phyloP scores from a whole-genome alignment of 805 yeast genomes.

The Candida koratica region DNA sequence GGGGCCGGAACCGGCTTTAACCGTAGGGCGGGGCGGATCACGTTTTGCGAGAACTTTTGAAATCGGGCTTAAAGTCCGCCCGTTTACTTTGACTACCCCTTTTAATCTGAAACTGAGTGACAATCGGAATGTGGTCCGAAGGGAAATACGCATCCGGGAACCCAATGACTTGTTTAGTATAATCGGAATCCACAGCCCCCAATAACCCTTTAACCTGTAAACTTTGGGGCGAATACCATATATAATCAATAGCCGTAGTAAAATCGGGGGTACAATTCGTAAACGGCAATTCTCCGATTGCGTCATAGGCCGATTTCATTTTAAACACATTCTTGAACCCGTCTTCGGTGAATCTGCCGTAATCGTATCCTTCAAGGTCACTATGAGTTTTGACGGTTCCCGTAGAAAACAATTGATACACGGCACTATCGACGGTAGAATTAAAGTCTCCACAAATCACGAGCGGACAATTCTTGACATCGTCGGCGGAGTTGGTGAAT shows the following conservation, averaged over 20 bases:
- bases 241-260: conserved; percentile 89
- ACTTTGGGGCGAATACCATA: conserved; percentile 87
- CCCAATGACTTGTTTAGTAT: conserved; percentile 75
- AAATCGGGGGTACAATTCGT: conserved; percentile 93
- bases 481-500: conserved; percentile 45
- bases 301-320: conserved; percentile 79
- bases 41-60: conserved; percentile 40
- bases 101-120: conserved; percentile 71
- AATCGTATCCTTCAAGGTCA: conserved; percentile 82
- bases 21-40: no score
- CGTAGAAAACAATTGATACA: conserved; percentile 79
- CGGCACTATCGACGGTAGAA: conserved; percentile 83
- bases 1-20: no score
- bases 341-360: conserved; percentile 85
- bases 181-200: conserved; percentile 79
- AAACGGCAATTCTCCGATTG: conserved; percentile 85
- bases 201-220: conserved; percentile 80
- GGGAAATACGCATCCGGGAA: conserved; percentile 93
- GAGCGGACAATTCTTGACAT: conserved; percentile 62
- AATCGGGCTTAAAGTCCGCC: conserved; percentile 45
- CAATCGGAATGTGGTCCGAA: conserved; percentile 89
- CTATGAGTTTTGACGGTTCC: conserved; percentile 75
- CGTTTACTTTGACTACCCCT: conserved; percentile 35
- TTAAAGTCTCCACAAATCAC: conserved; percentile 95
- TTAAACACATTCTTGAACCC: conserved; percentile 82